Conservation (phyloP, 1,284 basidiomycete genomes). For the Singerocomus inundabilis region DNA sequence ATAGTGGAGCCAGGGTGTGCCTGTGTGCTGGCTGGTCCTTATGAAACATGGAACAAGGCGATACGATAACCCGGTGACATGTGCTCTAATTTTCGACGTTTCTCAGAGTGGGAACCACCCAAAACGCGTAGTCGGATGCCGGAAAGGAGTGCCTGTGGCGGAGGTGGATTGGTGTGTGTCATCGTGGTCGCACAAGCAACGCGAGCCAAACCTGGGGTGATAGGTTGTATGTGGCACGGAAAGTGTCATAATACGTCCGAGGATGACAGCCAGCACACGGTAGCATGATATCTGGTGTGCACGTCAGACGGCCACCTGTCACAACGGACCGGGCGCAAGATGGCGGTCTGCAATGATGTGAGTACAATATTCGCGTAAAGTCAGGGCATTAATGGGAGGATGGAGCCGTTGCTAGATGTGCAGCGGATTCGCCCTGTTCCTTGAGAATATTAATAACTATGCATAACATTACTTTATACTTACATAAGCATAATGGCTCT, state of each 20-base stretch:
- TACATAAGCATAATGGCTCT: too few relatives aligned
- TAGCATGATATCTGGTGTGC: not conserved
- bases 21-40: not conserved
- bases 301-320: too few relatives aligned
- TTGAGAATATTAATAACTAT: not conserved
- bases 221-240: too few relatives aligned
- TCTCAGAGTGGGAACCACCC: not conserved
- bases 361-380: not conserved
- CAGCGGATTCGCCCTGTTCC: not conserved
- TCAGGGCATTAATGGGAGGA: not conserved
- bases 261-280: not conserved
- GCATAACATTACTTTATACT: too few relatives aligned
- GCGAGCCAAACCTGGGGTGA: not conserved
- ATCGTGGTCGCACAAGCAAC: not conserved
- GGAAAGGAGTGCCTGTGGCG: not conserved
- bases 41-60: not conserved
- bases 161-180: not conserved
- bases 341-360: not conserved
- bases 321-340: too few relatives aligned
- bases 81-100: constrained; percentile 1
- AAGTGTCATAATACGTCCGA: too few relatives aligned
- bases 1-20: not conserved
- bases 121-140: not conserved
- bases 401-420: not conserved
- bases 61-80: not conserved